Conservation (phyloP, 352 stramenopile genomes). For the Globisporangium megalacanthum region DNA sequence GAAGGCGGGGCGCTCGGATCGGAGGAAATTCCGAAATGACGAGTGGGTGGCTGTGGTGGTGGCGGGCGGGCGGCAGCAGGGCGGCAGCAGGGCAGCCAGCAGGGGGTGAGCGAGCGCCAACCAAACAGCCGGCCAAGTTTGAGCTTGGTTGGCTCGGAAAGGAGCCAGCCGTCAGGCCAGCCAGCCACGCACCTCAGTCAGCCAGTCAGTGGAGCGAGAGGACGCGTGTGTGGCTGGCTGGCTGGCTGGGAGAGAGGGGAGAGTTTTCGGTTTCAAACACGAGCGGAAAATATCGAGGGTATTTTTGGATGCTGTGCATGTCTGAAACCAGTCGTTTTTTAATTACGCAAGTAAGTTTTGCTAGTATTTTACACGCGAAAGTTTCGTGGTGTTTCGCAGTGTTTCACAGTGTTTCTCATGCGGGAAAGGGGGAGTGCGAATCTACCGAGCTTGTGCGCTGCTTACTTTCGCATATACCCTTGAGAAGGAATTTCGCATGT, state of each 20-base stretch:
- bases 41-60: background rate
- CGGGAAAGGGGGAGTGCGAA: too few relatives aligned
- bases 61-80: background rate
- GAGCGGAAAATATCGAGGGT: background rate
- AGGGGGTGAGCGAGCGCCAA: too few relatives aligned
- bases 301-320: background rate
- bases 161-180: background rate
- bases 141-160: background rate
- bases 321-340: background rate
- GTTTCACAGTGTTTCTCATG: too few relatives aligned
- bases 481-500: too few relatives aligned
- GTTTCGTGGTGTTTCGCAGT: too few relatives aligned
- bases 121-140: too few relatives aligned
- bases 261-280: background rate
- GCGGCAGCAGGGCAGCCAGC: background rate
- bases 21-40: constrained; percentile 83
- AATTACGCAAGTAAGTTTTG: background rate
- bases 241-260: background rate
- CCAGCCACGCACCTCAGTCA: background rate
- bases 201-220: background rate
- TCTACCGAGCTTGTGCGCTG: too few relatives aligned
- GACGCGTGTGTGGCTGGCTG: background rate
- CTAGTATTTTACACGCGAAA: background rate
- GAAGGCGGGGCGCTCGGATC: constrained; percentile 25
- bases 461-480: too few relatives aligned